Evolutionary conservation across 768 basidiomycete species (phyloP), one percentile per base, ranked within the genome.

Genomic region (Leucocoprinus sp.): DNA sequence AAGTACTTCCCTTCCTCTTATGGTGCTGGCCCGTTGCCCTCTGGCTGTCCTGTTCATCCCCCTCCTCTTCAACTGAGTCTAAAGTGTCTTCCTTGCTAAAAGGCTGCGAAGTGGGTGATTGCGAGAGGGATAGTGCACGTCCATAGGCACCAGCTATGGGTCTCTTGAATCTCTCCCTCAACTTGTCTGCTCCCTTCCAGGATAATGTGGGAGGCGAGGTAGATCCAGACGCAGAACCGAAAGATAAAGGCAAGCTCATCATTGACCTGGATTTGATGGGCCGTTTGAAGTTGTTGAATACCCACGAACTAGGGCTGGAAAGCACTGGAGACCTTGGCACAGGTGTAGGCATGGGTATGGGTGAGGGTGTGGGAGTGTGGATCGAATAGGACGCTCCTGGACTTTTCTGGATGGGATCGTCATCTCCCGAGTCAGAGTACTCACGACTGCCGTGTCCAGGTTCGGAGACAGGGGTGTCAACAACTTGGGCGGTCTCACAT

Each of bases 81-180:
- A 14, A 7, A n/a, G 9, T 14, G 9, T 5, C 31, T n/a, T 17
- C 21, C 39, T 17, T 23, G 8, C 37, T 23, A 8, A 17, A 8
- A 23, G 11, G 21, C n/a, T 17, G 14, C 5, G 37, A 15, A 15
- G 24, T 31, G n/a, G n/a, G n/a, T 12, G 37, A 42, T 29, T 27
- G 15, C 18, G 15, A 21, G 7, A 28, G 11, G 4, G 31, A 19
- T 19, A 19, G 22, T 33, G 42, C 7, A 18, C 19, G 7, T 17
- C 31, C 44, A 45, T 15, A 3, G 37, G 26, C 5, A 27, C 11
- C 11, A 27, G 11, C 5, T 27, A 5, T 31, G 4, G 9, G 9
- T 24, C 38, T 33, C 45, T 29, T 47, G 14, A 47, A 27, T 33
- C 37, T 47, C 17, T n/a, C 38, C 26, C 28, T 47, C 7, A 47